Evolutionary conservation across 805 yeast genomes (phyloP).

Genomic region (Hanseniaspora vineae): DNA sequence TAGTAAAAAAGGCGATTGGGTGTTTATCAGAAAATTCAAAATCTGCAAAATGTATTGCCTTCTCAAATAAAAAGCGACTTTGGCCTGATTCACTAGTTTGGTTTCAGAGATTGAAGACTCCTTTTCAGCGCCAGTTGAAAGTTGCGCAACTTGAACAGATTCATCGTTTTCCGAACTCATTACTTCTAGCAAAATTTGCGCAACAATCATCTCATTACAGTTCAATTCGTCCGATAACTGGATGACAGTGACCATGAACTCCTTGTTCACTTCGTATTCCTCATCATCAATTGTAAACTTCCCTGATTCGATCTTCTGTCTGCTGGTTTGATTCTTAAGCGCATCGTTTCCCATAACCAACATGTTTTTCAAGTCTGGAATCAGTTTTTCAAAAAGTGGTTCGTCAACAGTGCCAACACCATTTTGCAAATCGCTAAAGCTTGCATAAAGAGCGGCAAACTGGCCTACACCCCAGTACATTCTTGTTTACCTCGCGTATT

Average conservation of each 20-base stretch:
- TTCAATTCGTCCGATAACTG: slow-evolving; percentile 51
- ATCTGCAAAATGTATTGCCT: slow-evolving; percentile 64
- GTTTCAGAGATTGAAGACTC: slow-evolving; percentile 27
- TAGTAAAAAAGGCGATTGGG: slow-evolving; percentile 11
- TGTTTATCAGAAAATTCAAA: slow-evolving; percentile 28
- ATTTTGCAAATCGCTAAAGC: slow-evolving; percentile 9
- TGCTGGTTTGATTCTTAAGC: slow-evolving; percentile 32
- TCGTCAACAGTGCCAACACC: slow-evolving; percentile 7
- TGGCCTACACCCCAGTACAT: slow-evolving; percentile 29
- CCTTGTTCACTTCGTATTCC: slow-evolving; percentile 47
- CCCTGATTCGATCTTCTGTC: slow-evolving; percentile 34
- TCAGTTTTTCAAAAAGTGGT: slow-evolving; percentile 21
- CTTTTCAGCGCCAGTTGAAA: neutral
- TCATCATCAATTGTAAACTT: slow-evolving; percentile 40
- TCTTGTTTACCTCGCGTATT: neutral
- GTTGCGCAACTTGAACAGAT: slow-evolving; percentile 8
- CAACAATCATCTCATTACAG: slow-evolving; percentile 65
- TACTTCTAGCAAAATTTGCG: slow-evolving; percentile 41
- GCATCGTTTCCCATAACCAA: slow-evolving; percentile 7
- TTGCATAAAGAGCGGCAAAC: slow-evolving; percentile 33
- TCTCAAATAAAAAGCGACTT: slow-evolving; percentile 54
- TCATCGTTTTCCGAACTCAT: slow-evolving; percentile 18
- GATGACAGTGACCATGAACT: slow-evolving; percentile 48
- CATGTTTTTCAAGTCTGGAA: slow-evolving; percentile 33
- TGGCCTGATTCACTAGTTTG: slow-evolving; percentile 45